phyloP scores from a whole-genome alignment of 345 rosid species.

The Boechera retrofracta region DNA sequence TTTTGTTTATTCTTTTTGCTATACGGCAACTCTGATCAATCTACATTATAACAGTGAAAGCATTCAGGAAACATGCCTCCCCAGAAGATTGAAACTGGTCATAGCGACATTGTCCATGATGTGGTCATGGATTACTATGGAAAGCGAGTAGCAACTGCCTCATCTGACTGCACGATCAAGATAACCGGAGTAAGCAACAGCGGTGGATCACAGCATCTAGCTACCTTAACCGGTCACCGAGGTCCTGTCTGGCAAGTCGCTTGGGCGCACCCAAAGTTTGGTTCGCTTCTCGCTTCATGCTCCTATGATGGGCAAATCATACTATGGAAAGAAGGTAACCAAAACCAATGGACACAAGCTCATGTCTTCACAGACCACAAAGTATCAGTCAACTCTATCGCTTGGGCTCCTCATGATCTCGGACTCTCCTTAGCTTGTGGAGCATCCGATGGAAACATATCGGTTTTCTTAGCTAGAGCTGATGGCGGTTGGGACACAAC shows the following conservation, averaged over 20 bases:
- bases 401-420: slow-evolving; percentile 74
- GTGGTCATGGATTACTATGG: slow-evolving; percentile 75
- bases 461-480: slow-evolving; percentile 57
- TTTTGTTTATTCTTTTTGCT: background rate
- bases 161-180: slow-evolving; percentile 62
- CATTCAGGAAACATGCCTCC: slow-evolving; percentile 55
- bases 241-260: slow-evolving; percentile 75
- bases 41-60: background rate
- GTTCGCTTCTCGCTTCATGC: slow-evolving; percentile 65
- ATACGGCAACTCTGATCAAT: background rate
- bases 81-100: slow-evolving; percentile 64
- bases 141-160: slow-evolving; percentile 66
- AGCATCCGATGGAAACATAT: slow-evolving; percentile 71
- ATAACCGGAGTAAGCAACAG: slow-evolving; percentile 56
- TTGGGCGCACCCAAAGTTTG: slow-evolving; percentile 76
- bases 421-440: slow-evolving; percentile 75
- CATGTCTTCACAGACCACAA: slow-evolving; percentile 64
- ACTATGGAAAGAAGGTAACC: slow-evolving; percentile 70
- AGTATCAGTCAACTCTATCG: slow-evolving; percentile 69
- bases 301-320: slow-evolving; percentile 74
- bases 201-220: slow-evolving; percentile 56
- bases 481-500: slow-evolving; percentile 69
- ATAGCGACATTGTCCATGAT: slow-evolving; percentile 62
- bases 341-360: slow-evolving; percentile 62
- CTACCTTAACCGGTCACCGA: slow-evolving; percentile 60